These are phyloP conservation scores for Cladorrhinum sp. DNA, from an alignment of 2,329 filamentous ascomycete species.

Conservation along the genomic window DNA sequence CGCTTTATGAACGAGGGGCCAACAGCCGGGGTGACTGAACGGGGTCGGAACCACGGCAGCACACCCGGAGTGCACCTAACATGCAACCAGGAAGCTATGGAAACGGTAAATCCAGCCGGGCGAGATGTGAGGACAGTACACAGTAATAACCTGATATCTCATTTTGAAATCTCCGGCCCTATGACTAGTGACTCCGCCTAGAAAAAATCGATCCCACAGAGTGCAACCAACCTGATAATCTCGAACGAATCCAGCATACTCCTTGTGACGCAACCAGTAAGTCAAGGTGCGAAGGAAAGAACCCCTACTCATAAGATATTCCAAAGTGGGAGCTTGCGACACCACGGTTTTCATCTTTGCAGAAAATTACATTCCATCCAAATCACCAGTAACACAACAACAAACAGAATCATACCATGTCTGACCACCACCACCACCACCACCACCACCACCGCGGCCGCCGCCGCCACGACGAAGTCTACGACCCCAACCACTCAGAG, in stretches of 20 bases:
- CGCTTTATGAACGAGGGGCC: too few relatives aligned
- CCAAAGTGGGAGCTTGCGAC: neutral
- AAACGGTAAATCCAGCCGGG: too few relatives aligned
- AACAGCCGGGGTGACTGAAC: neutral
- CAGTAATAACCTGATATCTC: neutral
- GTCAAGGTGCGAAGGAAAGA: neutral
- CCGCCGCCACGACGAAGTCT: slow-evolving; percentile 14
- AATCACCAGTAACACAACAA: neutral
- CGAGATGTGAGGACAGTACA: too few relatives aligned
- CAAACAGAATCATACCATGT: slow-evolving; percentile 6
- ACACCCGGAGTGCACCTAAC: too few relatives aligned
- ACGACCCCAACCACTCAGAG: neutral
- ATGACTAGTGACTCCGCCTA: neutral
- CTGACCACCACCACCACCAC: slow-evolving; percentile 14
- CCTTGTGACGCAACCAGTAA: neutral
- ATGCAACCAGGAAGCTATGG: too few relatives aligned
- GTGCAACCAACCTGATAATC: neutral
- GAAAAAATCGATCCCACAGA: neutral
- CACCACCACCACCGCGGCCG: slow-evolving; percentile 17
- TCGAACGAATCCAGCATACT: neutral
- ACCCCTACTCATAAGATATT: neutral
- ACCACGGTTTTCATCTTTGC: neutral
- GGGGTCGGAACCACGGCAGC: neutral
- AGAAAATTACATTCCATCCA: too few relatives aligned
- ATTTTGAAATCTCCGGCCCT: neutral